phyloP scores from a whole-genome alignment of 202 grass and related monocot species.

The Eragrostis tef region DNA sequence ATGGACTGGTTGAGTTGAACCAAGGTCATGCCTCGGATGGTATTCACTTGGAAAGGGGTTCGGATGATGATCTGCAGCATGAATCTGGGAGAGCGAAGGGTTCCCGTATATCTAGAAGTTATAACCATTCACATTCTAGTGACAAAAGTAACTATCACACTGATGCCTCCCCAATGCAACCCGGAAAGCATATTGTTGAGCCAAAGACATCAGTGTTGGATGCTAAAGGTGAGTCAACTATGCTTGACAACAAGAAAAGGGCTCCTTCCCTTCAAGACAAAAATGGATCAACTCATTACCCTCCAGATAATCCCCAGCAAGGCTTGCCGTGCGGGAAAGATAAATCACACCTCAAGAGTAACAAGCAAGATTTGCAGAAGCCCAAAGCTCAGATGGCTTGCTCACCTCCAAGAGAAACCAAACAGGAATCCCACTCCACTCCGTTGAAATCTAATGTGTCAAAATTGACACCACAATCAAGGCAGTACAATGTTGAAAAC shows the following conservation, averaged over 20 bases:
- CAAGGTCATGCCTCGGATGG: slow-evolving; percentile 47
- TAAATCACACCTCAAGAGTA: slow-evolving; percentile 55
- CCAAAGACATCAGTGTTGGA: slow-evolving; percentile 38
- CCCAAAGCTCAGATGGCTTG: slow-evolving; percentile 43
- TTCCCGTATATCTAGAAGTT: slow-evolving; percentile 48
- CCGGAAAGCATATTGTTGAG: slow-evolving; percentile 42
- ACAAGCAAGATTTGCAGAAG: slow-evolving; percentile 61
- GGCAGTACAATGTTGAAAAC: slow-evolving; percentile 63
- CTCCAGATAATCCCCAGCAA: slow-evolving; percentile 44
- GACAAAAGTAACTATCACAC: slow-evolving; percentile 50
- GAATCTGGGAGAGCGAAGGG: slow-evolving; percentile 51
- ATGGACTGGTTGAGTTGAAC: slow-evolving; percentile 44
- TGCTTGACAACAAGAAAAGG: slow-evolving; percentile 51
- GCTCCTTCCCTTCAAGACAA: slow-evolving; percentile 47
- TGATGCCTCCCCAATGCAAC: slow-evolving; percentile 40
- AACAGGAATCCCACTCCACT: slow-evolving; percentile 40
- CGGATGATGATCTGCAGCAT: slow-evolving; percentile 53
- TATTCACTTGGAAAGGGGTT: slow-evolving; percentile 41
- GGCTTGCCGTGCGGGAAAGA: slow-evolving; percentile 57
- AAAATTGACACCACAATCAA: slow-evolving; percentile 60
- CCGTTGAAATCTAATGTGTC: slow-evolving; percentile 58
- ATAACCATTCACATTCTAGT: slow-evolving; percentile 51
- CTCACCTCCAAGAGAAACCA: slow-evolving; percentile 65
- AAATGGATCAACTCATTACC: slow-evolving; percentile 47
- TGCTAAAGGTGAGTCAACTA: slow-evolving; percentile 43